These are phyloP conservation scores for Capsaspora owczarzaki DNA, from an alignment of 78 protist species.

Conservation along the genomic window DNA sequence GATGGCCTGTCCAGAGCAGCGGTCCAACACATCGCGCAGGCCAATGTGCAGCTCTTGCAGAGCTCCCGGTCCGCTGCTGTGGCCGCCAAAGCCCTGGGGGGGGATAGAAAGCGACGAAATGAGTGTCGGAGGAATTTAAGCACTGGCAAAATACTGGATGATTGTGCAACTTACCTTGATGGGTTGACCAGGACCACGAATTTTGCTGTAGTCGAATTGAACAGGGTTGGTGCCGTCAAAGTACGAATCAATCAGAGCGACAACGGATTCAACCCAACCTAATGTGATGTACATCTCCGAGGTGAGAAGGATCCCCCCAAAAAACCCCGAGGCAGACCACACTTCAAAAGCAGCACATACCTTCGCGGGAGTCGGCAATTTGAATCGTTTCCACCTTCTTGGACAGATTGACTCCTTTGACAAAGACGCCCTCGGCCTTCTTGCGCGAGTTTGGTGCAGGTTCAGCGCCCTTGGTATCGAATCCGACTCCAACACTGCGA, in stretches of 20 bases:
- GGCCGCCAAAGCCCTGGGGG: constrained; percentile 78
- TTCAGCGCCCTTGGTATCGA: constrained; percentile 63
- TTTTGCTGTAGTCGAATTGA: no score
- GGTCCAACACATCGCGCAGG: constrained; percentile 16
- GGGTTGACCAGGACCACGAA: no score
- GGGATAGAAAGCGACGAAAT: no score
- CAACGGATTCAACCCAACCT: constrained; percentile 66
- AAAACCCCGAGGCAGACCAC: neutral
- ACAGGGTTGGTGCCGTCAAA: constrained; percentile 18
- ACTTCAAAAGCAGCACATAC: neutral
- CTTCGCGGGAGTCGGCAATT: constrained; percentile 64
- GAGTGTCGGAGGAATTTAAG: no score
- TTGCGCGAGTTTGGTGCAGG: neutral
- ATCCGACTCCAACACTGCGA: constrained; percentile 70
- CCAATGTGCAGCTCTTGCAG: constrained; percentile 45
- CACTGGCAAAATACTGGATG: no score
- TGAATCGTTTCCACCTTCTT: neutral
- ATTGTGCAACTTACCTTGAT: no score
- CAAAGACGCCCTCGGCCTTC: neutral
- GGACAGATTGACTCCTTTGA: constrained; percentile 26
- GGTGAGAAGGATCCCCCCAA: no score
- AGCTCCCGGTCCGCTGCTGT: constrained; percentile 63
- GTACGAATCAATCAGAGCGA: constrained; percentile 42
- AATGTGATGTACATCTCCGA: no score
- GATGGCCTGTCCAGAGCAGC: constrained; percentile 27